Base-by-base conservation (phyloP, 2,329 filamentous ascomycete genomes). In the Myriosclerotinia scirpicola region DNA sequence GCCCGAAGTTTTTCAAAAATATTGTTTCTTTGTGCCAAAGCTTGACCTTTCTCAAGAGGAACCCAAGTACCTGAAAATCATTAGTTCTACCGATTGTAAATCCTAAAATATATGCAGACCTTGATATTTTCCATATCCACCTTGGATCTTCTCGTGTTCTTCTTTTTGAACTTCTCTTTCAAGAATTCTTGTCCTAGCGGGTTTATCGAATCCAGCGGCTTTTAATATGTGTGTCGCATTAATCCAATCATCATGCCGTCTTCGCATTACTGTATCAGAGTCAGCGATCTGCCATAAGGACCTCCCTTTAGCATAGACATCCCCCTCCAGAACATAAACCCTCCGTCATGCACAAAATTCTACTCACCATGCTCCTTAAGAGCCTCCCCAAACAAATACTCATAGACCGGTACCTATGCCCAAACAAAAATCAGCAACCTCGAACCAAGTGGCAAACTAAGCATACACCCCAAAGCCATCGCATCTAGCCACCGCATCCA, bases 171-270 rank as follows among this genome's bases (percentile, higher is more conserved):
- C 94, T 76, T 99, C 95, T 71, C 95, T 87, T 80, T 99, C 95
- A 6, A 99, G 85, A 67, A 99, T 98, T 70, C 95, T 87, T 52
- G 95, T 99, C 76, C 95, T 85, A 15, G 94, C 92, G 3, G 95
- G 95, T 79, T 99, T 99, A 79, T 99, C 95, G 76, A 97, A 97
- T 66, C 94, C 94, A 69, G 95, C 95, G 52, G 96, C 92, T 77
- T 99, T 99, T 59, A 99, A 82, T 68, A 99, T 98, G 77, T 99
- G 95, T 64, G 95, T 99, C n/a, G 95, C 95, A 82, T 99, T 99
- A 81, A 99, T 95, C 93, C 94, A 99, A 79, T 98, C 88, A 78
- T 99, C 95, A 64, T 88, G 86, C 68, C 94, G 88, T 61, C 95
- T 87, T 78, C 95, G 90, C 95, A 99, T 99, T 71, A 98, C 75